Evolutionary conservation across 345 rosid genomes (phyloP), one percentile per base, ranked within the genome.

Genomic region (Salix viminalis): DNA sequence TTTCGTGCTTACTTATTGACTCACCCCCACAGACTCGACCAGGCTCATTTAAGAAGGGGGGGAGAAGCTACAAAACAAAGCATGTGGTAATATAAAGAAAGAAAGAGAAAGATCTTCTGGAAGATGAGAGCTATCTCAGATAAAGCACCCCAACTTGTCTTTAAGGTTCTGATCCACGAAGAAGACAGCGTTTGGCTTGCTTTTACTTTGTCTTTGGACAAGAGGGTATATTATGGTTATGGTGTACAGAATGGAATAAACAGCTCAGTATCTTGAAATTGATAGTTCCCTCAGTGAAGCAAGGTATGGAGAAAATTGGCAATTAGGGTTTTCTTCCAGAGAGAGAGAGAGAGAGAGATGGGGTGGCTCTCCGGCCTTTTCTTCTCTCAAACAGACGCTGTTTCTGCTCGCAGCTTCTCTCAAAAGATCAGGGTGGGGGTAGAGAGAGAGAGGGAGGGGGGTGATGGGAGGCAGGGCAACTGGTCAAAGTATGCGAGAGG

Each of bases 151-250:
- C 81, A 78, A 75, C 79, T 61, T 60, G 78, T 67, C 82, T 84
- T 84, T 42, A 71, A 68, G 80, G 81, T 79, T 84, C 79, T 78
- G 81, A 84, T 79, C 85, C 77, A 82, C 80, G 70, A 79, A 79
- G 48, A 76, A 56, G 75, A 82, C 81, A 67, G 75, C 37, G 81
- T 26, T 74, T 37, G 19, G 71, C 42, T 80, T 67, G 72, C 65
- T 75, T 79, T 81, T 46, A 9, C 74, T 50, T 66, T 65, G 75
- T 69, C 72, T 74, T 58, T n/a, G 65, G 74, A 39, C 69, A 82
- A 80, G 82, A 82, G 62, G 75, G 77, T 73, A 65, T 30, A 65
- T 67, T 3, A 14, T 32, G 14, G 58, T 67, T 3, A 14, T 16
- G 14, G 68, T 28, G 30, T 26, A 26, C 60, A 41, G 79, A 81